Conservation (phyloP, 2,329 filamentous ascomycete genomes). For the Epichloe typhina region DNA sequence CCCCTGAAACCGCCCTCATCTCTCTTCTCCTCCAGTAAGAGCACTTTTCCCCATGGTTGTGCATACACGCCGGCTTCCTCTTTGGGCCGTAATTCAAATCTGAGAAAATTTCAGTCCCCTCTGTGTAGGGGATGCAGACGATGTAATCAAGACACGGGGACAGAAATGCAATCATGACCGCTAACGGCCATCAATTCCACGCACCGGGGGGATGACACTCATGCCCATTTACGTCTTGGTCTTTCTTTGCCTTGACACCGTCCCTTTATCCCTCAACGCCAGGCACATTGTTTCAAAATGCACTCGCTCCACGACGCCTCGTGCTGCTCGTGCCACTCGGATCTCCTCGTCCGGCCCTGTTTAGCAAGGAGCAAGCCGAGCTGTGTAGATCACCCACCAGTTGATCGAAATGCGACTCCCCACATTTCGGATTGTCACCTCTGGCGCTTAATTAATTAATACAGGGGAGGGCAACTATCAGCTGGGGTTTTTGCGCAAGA, state of each 20-base stretch:
- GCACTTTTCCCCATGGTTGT: background rate
- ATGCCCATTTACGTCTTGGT: background rate
- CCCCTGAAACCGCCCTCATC: slow-evolving; percentile 8
- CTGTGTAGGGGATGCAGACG: too few relatives aligned
- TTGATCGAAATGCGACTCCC: background rate
- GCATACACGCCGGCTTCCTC: background rate
- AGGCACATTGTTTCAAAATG: background rate
- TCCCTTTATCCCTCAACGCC: background rate
- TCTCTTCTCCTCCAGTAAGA: background rate
- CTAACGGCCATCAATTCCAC: background rate
- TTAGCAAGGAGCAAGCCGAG: background rate
- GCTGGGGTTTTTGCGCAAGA: too few relatives aligned
- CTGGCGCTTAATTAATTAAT: background rate
- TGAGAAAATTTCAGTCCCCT: background rate
- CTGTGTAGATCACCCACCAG: background rate
- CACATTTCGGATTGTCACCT: background rate
- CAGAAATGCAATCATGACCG: background rate
- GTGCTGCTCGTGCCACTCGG: background rate
- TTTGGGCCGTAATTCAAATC: background rate
- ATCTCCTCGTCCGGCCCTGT: background rate
- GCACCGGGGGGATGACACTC: background rate
- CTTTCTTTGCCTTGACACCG: background rate
- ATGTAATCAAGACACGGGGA: background rate
- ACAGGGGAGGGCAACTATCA: background rate
- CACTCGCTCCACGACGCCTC: background rate